These are phyloP conservation scores for Cryptococcus sp. DNA, from an alignment of 1,284 basidiomycete genomes.

Conservation along the genomic window DNA sequence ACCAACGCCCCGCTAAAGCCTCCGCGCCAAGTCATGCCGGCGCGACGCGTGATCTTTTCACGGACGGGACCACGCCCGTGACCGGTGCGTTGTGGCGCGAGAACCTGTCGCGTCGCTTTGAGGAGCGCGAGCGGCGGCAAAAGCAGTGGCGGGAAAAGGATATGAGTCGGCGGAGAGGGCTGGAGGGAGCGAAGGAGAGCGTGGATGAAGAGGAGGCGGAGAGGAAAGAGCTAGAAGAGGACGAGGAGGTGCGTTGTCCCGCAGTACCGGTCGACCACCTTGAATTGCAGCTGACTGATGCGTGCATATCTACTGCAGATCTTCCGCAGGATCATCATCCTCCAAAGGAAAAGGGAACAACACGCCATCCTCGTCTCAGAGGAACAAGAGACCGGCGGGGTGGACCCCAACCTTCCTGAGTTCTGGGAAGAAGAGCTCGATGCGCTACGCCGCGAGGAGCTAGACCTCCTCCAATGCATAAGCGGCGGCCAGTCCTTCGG, in stretches of 20 bases:
- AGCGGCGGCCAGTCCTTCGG: background rate
- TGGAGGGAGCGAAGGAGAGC: constrained; percentile 8
- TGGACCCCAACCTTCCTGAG: constrained; percentile 34
- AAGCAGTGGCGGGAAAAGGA: constrained; percentile 23
- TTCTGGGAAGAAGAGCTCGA: constrained; percentile 40
- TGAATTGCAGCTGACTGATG: background rate
- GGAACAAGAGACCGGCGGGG: constrained; percentile 38
- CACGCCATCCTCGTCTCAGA: constrained; percentile 31
- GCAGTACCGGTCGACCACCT: too few relatives aligned
- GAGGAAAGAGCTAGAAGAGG: constrained; percentile 37
- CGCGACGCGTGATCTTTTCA: constrained; percentile 26
- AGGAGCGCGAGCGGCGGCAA: constrained; percentile 30
- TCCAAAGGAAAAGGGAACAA: constrained; percentile 33
- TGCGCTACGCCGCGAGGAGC: constrained; percentile 19
- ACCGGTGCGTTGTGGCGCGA: constrained; percentile 42
- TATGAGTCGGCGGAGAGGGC: constrained; percentile 28
- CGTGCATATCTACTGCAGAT: constrained; percentile 22
- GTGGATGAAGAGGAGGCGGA: constrained; percentile 38
- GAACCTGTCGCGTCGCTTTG: constrained; percentile 30
- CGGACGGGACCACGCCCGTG: constrained; percentile 35
- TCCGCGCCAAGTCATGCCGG: background rate
- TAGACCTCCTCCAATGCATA: constrained; percentile 6
- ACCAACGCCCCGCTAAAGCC: background rate
- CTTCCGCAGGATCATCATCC: constrained; percentile 41
- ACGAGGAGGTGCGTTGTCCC: constrained; percentile 39